Evolutionary conservation across 257 asterid genomes (phyloP).

Genomic region (Sherardia arvensis): DNA sequence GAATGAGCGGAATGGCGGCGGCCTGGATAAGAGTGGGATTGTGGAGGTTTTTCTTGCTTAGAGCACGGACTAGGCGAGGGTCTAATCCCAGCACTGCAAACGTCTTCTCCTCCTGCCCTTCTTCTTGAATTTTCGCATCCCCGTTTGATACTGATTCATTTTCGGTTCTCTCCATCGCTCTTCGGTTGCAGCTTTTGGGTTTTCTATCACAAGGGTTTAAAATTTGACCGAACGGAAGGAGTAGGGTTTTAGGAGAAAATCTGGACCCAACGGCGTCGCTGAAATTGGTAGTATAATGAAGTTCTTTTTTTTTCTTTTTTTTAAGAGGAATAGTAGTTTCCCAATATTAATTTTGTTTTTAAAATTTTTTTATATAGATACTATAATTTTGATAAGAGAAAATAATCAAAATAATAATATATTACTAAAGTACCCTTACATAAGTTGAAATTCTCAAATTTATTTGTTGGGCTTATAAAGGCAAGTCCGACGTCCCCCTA

Average conservation of each 20-base stretch:
- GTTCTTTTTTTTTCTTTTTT: no score
- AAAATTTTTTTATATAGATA: no score
- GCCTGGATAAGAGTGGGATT: conserved; percentile 84
- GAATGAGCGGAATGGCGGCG: conserved; percentile 74
- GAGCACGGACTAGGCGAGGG: conserved; percentile 69
- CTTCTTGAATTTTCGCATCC: not conserved
- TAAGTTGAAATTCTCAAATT: no score
- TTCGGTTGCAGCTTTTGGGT: not conserved
- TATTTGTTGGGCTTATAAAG: no score
- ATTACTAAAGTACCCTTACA: no score
- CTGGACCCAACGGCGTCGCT: no score
- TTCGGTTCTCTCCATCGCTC: not conserved
- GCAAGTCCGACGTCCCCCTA: no score
- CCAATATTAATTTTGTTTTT: no score
- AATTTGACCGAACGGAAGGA: not conserved
- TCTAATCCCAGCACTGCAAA: conserved; percentile 85
- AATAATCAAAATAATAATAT: no score
- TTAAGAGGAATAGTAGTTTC: no score
- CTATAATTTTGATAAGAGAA: no score
- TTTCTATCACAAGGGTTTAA: not conserved
- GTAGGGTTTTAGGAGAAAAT: not conserved
- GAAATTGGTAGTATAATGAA: no score
- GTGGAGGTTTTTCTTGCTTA: conserved; percentile 51
- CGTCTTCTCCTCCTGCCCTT: conserved; percentile 14
- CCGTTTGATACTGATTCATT: not conserved